phyloP scores from a whole-genome alignment of 1,284 basidiomycete genomes.

The Schizophyllum commune region DNA sequence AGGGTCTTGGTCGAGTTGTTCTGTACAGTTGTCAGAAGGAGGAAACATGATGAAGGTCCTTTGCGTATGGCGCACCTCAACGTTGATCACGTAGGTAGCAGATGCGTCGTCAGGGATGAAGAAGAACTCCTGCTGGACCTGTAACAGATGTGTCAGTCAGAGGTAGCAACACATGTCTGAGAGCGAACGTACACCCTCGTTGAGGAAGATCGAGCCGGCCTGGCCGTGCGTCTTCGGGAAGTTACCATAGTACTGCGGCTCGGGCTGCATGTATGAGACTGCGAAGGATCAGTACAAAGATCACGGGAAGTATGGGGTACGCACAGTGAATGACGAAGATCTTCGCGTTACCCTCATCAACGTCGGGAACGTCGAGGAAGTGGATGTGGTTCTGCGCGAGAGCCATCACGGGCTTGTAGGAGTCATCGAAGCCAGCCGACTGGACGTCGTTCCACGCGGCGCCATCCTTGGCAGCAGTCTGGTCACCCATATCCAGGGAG shows the following conservation, averaged over 20 bases:
- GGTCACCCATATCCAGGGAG: slow-evolving; percentile 56
- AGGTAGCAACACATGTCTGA: background rate
- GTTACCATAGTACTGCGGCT: slow-evolving; percentile 58
- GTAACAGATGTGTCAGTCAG: background rate
- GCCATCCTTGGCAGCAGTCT: slow-evolving; percentile 16
- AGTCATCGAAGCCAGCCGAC: slow-evolving; percentile 42
- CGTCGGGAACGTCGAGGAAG: slow-evolving; percentile 68
- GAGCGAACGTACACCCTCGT: slow-evolving; percentile 32
- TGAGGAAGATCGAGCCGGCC: slow-evolving; percentile 70
- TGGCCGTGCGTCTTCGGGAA: slow-evolving; percentile 77
- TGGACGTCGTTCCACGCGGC: slow-evolving; percentile 58
- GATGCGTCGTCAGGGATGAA: slow-evolving; percentile 81
- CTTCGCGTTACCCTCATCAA: slow-evolving; percentile 57
- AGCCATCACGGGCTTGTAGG: slow-evolving; percentile 67
- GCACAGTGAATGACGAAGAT: slow-evolving; percentile 87
- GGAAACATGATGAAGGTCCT: background rate
- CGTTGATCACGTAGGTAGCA: slow-evolving; percentile 72
- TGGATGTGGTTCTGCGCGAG: slow-evolving; percentile 75
- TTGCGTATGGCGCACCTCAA: slow-evolving; percentile 36
- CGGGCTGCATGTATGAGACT: slow-evolving; percentile 79
- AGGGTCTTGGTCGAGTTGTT: slow-evolving; percentile 73
- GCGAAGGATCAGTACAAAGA: slow-evolving; percentile 1
- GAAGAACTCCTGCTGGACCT: slow-evolving; percentile 78
- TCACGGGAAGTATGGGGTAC: slow-evolving; percentile 19
- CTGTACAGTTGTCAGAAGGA: slow-evolving; percentile 19